These are phyloP conservation scores for Mycogone perniciosa DNA, from an alignment of 2,329 filamentous ascomycete genomes.

Conservation along the genomic window DNA sequence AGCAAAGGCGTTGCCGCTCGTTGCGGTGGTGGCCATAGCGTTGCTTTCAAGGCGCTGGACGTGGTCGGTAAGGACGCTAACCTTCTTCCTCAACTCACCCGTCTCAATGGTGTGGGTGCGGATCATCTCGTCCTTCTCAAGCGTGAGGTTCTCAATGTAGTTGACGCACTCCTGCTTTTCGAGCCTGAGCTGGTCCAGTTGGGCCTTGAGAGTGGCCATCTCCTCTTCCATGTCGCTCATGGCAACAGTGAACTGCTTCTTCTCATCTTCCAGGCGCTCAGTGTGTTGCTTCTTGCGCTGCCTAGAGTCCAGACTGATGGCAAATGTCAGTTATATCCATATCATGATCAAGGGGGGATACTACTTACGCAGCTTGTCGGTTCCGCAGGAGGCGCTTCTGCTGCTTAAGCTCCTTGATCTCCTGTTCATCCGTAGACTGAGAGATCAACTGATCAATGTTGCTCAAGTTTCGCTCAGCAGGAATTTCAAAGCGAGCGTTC, in stretches of 20 bases:
- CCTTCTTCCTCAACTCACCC: conserved; percentile 85
- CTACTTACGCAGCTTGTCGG: conserved; percentile 87
- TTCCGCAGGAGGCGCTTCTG: conserved; percentile 94
- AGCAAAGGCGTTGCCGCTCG: conserved; percentile 52
- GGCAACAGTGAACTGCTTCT: conserved; percentile 77
- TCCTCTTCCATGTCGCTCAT: conserved; percentile 76
- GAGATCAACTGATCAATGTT: conserved; percentile 94
- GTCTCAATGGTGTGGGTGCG: conserved; percentile 84
- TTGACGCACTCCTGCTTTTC: conserved; percentile 70
- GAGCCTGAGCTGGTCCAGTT: conserved; percentile 63
- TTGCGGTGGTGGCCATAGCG: conserved; percentile 32
- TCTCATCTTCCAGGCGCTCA: conserved; percentile 92
- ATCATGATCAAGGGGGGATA: conserved; percentile 4
- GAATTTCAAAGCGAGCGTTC: conserved; percentile 97
- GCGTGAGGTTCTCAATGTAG: conserved; percentile 67
- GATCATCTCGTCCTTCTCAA: conserved; percentile 90
- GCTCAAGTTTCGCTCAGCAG: conserved; percentile 81
- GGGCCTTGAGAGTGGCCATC: conserved; percentile 59
- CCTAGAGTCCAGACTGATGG: conserved; percentile 76
- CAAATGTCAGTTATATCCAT: conserved; percentile 10
- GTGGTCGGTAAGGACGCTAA: conserved; percentile 71
- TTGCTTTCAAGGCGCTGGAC: conserved; percentile 62
- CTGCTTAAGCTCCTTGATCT: conserved; percentile 97
- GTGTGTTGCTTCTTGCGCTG: conserved; percentile 98
- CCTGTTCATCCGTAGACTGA: conserved; percentile 79